Evolutionary conservation across 2,329 filamentous ascomycete species (phyloP), one percentile per base, ranked within the genome.

Genomic region (Fusarium sp.): DNA sequence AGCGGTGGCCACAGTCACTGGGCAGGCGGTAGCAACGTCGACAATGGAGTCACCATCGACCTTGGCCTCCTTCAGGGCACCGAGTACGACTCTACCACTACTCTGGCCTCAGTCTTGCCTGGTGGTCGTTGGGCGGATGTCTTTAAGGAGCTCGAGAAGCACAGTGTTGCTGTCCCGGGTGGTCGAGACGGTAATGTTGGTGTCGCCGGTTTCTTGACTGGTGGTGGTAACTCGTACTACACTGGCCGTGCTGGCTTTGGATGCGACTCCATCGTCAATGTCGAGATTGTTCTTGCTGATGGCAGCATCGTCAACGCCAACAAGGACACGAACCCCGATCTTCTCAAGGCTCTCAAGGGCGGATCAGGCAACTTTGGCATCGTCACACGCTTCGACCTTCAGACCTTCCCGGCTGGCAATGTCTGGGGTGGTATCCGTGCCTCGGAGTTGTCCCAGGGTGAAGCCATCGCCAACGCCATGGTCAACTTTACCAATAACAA

Each of bases 301-400:
- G 85, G 86, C 4, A 64, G 66, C 1, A 80, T 87, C 17, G 75
- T 86, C 29, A 82, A 84, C 8, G 85, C 82, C 14, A 86, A 82
- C 55, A 70, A 70, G 1, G 44, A 76, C 0, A 67, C 79, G 6
- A 80, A 87, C 61, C 12, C 77, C 0, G 85, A 87, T 38, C 81
- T 88, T 5, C 87, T 79, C 73, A 82, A 81, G 65, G 86, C 85
- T 1, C 79, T 87, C 2, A 84, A 85, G 64, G 86, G 86, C 5
- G 86, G 86, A 17, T 81, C 81, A 5, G 83, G 80, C 59, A 87
- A 87, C 74, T 83, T 86, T 55, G 85, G 84, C 33, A 79, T 83
- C 57, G 77, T 82, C 36, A 81, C 84, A 9, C 72, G 75, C 17
- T 67, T 79, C 16, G 78, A 81, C 49, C 46, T 74, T 33, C 49